A percentile compares a stretch with the other conserved stretches of the same genome.
phyloP scores from a whole-genome alignment of 2,329 filamentous ascomycete genomes.

The Curvularia verruculosa region DNA sequence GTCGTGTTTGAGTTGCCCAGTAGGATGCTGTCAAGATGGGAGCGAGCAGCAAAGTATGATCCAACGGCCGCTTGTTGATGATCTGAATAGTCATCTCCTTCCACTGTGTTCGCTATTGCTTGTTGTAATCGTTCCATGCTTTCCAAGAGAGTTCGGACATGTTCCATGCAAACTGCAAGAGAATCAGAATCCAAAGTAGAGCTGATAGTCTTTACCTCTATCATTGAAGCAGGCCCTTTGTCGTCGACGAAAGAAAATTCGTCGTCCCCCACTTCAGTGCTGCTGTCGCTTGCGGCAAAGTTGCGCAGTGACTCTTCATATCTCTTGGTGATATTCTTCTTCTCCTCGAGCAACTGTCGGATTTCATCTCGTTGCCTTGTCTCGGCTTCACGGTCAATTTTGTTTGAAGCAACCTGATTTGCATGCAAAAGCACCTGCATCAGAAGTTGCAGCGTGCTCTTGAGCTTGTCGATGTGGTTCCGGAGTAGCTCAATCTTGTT shows the following conservation, averaged over 20 bases:
- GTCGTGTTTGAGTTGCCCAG: conserved; percentile 6
- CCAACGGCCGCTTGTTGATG: conserved; percentile 36
- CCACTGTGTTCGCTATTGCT: conserved; percentile 47
- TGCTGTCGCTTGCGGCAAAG: conserved; percentile 28
- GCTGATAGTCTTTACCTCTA: conserved; percentile 19
- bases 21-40: conserved; percentile 24
- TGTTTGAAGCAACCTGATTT: conserved; percentile 33
- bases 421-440: conserved; percentile 39
- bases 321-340: conserved; percentile 30
- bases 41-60: conserved; percentile 32
- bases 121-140: conserved; percentile 32
- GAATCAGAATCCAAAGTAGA: conserved; percentile 29
- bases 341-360: conserved; percentile 29
- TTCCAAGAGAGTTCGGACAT: conserved; percentile 30
- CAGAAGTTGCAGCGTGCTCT: conserved; percentile 38
- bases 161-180: conserved; percentile 33
- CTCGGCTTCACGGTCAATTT: conserved; percentile 33
- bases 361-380: conserved; percentile 36
- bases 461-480: conserved; percentile 39
- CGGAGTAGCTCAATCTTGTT: conserved; percentile 37
- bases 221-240: neutral
- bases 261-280: conserved; percentile 22
- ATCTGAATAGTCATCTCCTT: conserved; percentile 44
- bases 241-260: conserved; percentile 6
- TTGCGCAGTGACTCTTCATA: conserved; percentile 36